Evolutionary conservation across 306 rosid species (phyloP).

Genomic region (Fagus sylvatica): DNA sequence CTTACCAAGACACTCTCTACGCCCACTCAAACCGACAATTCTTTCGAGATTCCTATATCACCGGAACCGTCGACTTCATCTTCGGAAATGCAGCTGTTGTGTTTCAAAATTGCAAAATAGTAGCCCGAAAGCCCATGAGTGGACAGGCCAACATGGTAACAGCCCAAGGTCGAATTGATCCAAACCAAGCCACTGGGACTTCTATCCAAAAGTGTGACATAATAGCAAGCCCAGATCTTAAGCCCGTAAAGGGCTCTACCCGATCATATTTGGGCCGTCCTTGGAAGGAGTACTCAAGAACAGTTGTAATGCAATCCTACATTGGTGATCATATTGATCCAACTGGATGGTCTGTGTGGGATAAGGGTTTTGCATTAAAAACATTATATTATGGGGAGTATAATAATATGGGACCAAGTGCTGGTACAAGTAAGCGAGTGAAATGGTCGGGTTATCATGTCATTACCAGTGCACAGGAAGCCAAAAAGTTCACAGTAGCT

Average conservation of each 20-base stretch:
- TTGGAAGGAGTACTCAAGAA: conserved; percentile 66
- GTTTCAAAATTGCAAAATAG: conserved; percentile 54
- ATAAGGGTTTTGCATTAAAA: conserved; percentile 39
- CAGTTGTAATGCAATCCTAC: conserved; percentile 58
- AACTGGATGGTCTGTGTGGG: conserved; percentile 67
- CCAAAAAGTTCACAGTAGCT: conserved; percentile 56
- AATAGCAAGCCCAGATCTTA: conserved; percentile 50
- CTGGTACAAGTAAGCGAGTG: conserved; percentile 56
- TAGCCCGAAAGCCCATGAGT: conserved; percentile 56
- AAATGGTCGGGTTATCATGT: conserved; percentile 68
- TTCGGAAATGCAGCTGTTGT: conserved; percentile 71
- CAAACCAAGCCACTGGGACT: conserved; percentile 63
- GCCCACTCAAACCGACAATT: conserved; percentile 65
- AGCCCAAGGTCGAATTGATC: conserved; percentile 67
- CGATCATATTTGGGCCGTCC: conserved; percentile 63
- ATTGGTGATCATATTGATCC: conserved; percentile 51
- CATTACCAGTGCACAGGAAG: conserved; percentile 36
- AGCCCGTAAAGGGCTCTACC: conserved; percentile 43
- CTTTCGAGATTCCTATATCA: conserved; percentile 57
- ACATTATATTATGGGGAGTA: conserved; percentile 70
- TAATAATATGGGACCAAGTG: conserved; percentile 57
- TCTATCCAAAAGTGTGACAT: conserved; percentile 56
- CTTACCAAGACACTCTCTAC: conserved; percentile 76
- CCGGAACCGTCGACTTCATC: conserved; percentile 71
- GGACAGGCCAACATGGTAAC: conserved; percentile 68